phyloP scores from a whole-genome alignment of 2,329 filamentous ascomycete species.

The Alternaria sp. region DNA sequence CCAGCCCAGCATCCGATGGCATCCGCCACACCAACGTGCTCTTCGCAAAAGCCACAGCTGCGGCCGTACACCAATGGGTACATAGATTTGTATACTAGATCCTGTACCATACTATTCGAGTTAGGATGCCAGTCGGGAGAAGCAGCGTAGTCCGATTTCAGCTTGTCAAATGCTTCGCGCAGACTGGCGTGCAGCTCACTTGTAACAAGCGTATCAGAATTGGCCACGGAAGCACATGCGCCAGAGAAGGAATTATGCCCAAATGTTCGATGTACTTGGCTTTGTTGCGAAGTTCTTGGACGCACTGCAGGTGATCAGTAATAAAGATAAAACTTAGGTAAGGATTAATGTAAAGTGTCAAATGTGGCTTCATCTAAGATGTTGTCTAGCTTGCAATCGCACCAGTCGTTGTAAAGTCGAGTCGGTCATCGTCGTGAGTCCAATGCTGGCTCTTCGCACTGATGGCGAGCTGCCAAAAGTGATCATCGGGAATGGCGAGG shows the following conservation, averaged over 20 bases:
- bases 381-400: slow-evolving; percentile 12
- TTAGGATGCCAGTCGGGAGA: slow-evolving; percentile 66
- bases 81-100: slow-evolving; percentile 71
- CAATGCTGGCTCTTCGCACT: slow-evolving; percentile 19
- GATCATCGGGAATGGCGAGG: slow-evolving; percentile 25
- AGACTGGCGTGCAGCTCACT: slow-evolving; percentile 55
- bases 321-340: not conserved
- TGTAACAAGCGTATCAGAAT: slow-evolving; percentile 61
- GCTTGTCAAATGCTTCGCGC: slow-evolving; percentile 52
- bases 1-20: slow-evolving; percentile 42
- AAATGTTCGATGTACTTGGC: slow-evolving; percentile 56
- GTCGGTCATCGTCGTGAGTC: slow-evolving; percentile 5
- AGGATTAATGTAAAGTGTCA: slow-evolving; percentile 22
- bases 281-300: slow-evolving; percentile 61
- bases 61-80: slow-evolving; percentile 67
- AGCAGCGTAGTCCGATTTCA: slow-evolving; percentile 58
- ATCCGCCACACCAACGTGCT: slow-evolving; percentile 39
- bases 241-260: slow-evolving; percentile 57
- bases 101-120: slow-evolving; percentile 64
- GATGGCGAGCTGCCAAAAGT: slow-evolving; percentile 24
- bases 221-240: slow-evolving; percentile 57
- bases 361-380: slow-evolving; percentile 28
- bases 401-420: not conserved
- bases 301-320: slow-evolving; percentile 23
- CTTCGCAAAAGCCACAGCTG: slow-evolving; percentile 53